These are phyloP conservation scores for Helminthosporium solani DNA, from an alignment of 2,329 filamentous ascomycete genomes.

Conservation along the genomic window DNA sequence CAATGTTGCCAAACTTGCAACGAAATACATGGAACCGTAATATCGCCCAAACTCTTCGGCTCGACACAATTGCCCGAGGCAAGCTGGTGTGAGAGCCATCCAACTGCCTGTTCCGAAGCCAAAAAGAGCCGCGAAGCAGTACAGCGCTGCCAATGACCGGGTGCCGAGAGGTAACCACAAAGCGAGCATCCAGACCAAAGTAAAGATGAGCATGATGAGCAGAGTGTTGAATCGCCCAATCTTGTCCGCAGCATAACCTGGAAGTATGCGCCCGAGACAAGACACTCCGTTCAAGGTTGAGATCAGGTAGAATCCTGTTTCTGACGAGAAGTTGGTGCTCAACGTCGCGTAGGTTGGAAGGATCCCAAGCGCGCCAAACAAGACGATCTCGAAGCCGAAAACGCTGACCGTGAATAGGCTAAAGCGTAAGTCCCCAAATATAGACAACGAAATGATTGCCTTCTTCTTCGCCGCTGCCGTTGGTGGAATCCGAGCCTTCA, in stretches of 20 bases:
- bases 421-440: slow-evolving; percentile 37
- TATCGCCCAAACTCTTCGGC: slow-evolving; percentile 52
- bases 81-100: slow-evolving; percentile 49
- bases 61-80: slow-evolving; percentile 50
- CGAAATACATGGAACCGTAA: slow-evolving; percentile 51
- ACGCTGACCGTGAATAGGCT: slow-evolving; percentile 38
- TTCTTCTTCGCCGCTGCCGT: slow-evolving; percentile 32
- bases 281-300: slow-evolving; percentile 45
- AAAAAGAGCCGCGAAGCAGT: slow-evolving; percentile 46
- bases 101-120: slow-evolving; percentile 52
- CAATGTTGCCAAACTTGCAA: slow-evolving; percentile 38
- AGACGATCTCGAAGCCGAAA: slow-evolving; percentile 41
- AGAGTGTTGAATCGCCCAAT: slow-evolving; percentile 46
- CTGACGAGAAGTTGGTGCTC: slow-evolving; percentile 33
- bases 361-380: slow-evolving; percentile 44
- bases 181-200: slow-evolving; percentile 38
- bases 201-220: slow-evolving; percentile 38
- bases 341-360: slow-evolving; percentile 46
- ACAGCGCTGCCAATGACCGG: slow-evolving; percentile 35
- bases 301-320: slow-evolving; percentile 41
- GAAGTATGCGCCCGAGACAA: slow-evolving; percentile 43
- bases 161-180: slow-evolving; percentile 39
- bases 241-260: slow-evolving; percentile 44
- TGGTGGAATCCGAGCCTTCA: slow-evolving; percentile 39
- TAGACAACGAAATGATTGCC: slow-evolving; percentile 37